Evolutionary conservation across 495 filamentous ascomycete species (phyloP), one percentile per base, ranked within the genome.

Genomic region (Penicillium argentinense): DNA sequence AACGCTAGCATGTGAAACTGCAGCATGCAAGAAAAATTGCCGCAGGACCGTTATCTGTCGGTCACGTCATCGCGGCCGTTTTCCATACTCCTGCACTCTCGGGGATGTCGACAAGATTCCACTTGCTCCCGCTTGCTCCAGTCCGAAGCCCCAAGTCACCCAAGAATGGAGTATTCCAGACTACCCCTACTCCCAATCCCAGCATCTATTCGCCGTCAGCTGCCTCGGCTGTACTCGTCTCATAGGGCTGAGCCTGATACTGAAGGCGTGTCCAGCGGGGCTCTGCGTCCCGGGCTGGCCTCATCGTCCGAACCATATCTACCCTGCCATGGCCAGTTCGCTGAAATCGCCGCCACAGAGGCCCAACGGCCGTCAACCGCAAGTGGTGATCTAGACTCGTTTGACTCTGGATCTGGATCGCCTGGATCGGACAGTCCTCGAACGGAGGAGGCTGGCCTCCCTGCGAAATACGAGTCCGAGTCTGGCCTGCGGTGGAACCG

Each of bases 401-500:
- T 54, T 17, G 50, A 47, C 5, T 52, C 53, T 16, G 39, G 27
- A 14, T 59, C 58, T 14, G 30, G 50, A 22, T 36, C 33, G n/a
- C 21, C 33, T 21, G 19, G 42, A 9, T 45, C 59, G 3, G 39
- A 53, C 22, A 53, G 44, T 22, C 47, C 48, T 12, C 36, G 26
- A 3, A 9, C 33, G 4, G 53, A 60, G 22, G 49, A 52, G 13
- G 34, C 32, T 16, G 42, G 46, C 38, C 45, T 19, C 30, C 40
- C 54, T 9, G 21, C 54, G 11, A 64, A 65, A 16, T 69, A 66
- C 43, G 69, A 72, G 48, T 49, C 45, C 8, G 53, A 56, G n/a
- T 72, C 71, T 0, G 71, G 71, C 1, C 34, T 74, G 27, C 56
- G 54, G 28, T 74, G 71, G 71, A 70, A 72, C 42, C 52, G 68